phyloP scores from a whole-genome alignment of 2,329 filamentous ascomycete genomes.

The Rutstroemia sp. region DNA sequence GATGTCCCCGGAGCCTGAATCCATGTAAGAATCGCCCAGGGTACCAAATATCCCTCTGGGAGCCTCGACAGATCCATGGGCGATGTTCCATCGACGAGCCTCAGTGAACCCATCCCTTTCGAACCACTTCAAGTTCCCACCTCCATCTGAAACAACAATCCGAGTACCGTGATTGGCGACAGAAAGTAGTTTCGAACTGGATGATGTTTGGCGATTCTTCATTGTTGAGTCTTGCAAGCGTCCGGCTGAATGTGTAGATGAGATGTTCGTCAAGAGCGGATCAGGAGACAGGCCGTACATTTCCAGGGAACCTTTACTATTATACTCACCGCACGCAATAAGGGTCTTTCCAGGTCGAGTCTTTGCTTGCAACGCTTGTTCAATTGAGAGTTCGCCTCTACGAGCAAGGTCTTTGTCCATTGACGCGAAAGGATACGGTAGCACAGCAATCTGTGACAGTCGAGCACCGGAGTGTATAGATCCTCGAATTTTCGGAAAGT shows the following conservation, averaged over 20 bases:
- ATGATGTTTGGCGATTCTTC: constrained; percentile 78
- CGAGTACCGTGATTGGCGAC: constrained; percentile 75
- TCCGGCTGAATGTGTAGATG: constrained; percentile 27
- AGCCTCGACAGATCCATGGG: constrained; percentile 43
- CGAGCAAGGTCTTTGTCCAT: constrained; percentile 52
- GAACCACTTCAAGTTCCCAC: constrained; percentile 82
- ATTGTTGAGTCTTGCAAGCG: constrained; percentile 43
- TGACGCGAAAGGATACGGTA: constrained; percentile 61
- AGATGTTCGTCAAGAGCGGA: constrained; percentile 19
- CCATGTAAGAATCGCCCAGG: constrained; percentile 31
- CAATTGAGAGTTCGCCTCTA: constrained; percentile 45
- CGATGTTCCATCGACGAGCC: constrained; percentile 46
- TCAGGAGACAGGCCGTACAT: constrained; percentile 59
- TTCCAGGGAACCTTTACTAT: constrained; percentile 82
- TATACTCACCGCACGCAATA: constrained; percentile 83
- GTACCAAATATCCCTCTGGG: constrained; percentile 44
- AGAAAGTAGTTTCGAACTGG: constrained; percentile 71
- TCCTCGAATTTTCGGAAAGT: constrained; percentile 68
- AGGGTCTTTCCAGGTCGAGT: constrained; percentile 53
- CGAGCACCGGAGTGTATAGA: constrained; percentile 80
- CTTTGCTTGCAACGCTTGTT: constrained; percentile 48
- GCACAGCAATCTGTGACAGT: constrained; percentile 63
- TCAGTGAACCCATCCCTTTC: constrained; percentile 72
- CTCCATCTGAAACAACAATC: constrained; percentile 75
- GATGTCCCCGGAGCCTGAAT: constrained; percentile 57